These are phyloP conservation scores for Heliocybe sulcata DNA, from an alignment of 1,284 basidiomycete species.

Conservation along the genomic window DNA sequence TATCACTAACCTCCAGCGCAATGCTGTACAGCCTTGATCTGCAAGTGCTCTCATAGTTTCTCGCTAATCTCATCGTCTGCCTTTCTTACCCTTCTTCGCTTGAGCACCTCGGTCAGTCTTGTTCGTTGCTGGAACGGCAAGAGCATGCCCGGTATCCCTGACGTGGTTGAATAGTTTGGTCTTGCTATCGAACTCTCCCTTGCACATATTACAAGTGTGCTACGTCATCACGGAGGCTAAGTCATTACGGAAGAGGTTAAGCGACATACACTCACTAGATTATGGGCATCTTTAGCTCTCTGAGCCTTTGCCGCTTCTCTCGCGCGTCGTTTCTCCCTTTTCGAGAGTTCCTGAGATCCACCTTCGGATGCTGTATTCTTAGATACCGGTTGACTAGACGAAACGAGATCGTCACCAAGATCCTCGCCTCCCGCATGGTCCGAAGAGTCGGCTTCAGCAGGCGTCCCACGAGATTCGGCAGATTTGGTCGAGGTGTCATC, in stretches of 20 bases:
- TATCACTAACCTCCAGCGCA: not conserved
- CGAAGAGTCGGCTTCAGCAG: not conserved
- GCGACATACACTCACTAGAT: slow-evolving; percentile 13
- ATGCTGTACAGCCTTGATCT: not conserved
- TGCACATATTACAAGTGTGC: slow-evolving; percentile 71
- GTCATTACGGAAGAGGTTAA: not conserved
- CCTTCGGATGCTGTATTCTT: not conserved
- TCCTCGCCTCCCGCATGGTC: not conserved
- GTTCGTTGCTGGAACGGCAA: slow-evolving; percentile 27
- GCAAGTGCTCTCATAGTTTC: not conserved
- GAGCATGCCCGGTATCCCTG: slow-evolving; percentile 67
- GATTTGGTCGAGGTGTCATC: not conserved
- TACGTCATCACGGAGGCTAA: not conserved
- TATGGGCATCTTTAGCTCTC: slow-evolving; percentile 24
- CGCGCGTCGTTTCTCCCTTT: slow-evolving; percentile 76
- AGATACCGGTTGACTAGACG: not conserved
- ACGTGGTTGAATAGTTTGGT: slow-evolving; percentile 81
- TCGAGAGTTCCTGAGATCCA: slow-evolving; percentile 43
- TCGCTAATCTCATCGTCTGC: slow-evolving; percentile 21
- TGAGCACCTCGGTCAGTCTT: slow-evolving; percentile 15
- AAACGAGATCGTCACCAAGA: not conserved
- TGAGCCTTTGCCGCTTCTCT: slow-evolving; percentile 73
- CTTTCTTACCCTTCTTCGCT: slow-evolving; percentile 24
- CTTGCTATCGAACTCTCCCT: slow-evolving; percentile 56
- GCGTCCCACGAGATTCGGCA: not conserved